Evolutionary conservation across 1,139 yeast genomes (phyloP).

Genomic region (Protomyces macrosporus): DNA sequence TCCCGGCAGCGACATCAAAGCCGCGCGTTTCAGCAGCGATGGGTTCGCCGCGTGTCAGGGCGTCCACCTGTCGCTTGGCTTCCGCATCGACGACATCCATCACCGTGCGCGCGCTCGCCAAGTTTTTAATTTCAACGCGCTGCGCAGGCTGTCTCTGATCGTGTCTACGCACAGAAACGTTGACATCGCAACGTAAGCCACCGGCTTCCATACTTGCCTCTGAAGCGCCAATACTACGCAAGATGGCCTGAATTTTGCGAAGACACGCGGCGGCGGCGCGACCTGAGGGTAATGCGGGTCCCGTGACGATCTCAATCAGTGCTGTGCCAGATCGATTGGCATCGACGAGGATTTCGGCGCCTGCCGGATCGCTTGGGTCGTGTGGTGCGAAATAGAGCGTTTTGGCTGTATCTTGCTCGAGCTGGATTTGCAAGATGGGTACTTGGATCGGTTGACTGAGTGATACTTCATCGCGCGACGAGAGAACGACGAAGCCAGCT

Average conservation of each 20-base stretch:
- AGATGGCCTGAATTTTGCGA: conserved; percentile 68
- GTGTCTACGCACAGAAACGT: conserved; percentile 60
- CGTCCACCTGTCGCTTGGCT: conserved; percentile 58
- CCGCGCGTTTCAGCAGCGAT: conserved; percentile 75
- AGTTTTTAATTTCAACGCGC: conserved; percentile 81
- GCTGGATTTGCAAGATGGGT: conserved; percentile 42
- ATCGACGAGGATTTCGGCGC: conserved; percentile 48
- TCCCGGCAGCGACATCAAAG: conserved; percentile 63
- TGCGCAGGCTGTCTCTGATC: conserved; percentile 35
- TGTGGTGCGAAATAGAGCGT: conserved; percentile 50
- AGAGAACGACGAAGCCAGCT: conserved; percentile 54
- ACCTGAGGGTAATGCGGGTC: conserved; percentile 71
- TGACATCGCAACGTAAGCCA: conserved; percentile 91
- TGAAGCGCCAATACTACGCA: conserved; percentile 65
- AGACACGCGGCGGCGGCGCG: conserved; percentile 72
- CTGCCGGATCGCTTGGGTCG: conserved; percentile 28
- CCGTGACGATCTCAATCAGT: conserved; percentile 82
- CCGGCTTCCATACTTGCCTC: conserved; percentile 92
- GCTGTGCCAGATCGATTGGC: conserved; percentile 82
- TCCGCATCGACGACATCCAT: conserved; percentile 72
- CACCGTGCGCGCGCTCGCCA: conserved; percentile 79
- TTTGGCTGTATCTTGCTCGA: conserved; percentile 68
- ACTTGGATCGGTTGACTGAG: conserved; percentile 34
- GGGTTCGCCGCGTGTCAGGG: conserved; percentile 39
- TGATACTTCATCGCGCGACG: conserved; percentile 50